A percentile compares a stretch with the other conserved stretches of the same genome.
Conservation (phyloP, 768 basidiomycete genomes). For the Dentipellis sp. region DNA sequence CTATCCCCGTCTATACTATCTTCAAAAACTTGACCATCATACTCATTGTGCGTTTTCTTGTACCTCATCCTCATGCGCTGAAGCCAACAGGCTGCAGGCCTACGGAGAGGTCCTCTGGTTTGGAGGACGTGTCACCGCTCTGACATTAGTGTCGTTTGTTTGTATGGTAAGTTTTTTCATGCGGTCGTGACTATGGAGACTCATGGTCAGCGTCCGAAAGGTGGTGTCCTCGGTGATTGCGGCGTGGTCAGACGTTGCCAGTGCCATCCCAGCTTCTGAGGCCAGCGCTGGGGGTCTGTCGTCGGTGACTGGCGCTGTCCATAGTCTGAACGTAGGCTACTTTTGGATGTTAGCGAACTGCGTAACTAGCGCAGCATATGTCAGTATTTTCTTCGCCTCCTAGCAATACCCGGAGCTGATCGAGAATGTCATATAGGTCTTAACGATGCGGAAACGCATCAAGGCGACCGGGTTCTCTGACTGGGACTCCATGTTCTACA, state of each 20-base stretch:
- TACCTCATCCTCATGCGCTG: neutral
- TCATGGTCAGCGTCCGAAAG: conserved; percentile 26
- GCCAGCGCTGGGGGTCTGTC: conserved; percentile 16
- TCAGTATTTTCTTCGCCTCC: conserved; percentile 27
- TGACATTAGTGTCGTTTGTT: conserved; percentile 84
- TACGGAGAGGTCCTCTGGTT: conserved; percentile 99
- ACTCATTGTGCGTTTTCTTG: conserved; percentile 61
- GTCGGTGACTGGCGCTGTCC: conserved; percentile 36
- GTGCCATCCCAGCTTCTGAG: conserved; percentile 14
- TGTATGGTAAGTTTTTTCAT: conserved; percentile 61
- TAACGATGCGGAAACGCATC: conserved; percentile 95
- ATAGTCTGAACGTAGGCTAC: conserved; percentile 72
- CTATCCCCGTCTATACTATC: conserved; percentile 96
- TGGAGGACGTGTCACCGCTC: conserved; percentile 75
- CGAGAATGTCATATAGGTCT: conserved; percentile 44
- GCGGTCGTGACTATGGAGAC: neutral
- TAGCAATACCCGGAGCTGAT: neutral
- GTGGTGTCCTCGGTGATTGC: conserved; percentile 90
- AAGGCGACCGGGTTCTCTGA: conserved; percentile 93
- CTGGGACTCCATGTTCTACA: conserved; percentile 99
- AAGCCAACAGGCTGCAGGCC: conserved; percentile 40
- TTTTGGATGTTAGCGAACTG: conserved; percentile 97
- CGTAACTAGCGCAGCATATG: conserved; percentile 82
- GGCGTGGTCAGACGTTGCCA: conserved; percentile 74
- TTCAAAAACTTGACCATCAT: conserved; percentile 99